Evolutionary conservation across 2,329 filamentous ascomycete genomes (phyloP), one percentile per base, ranked within the genome.

Genomic region (Xenoacremonium recifei): DNA sequence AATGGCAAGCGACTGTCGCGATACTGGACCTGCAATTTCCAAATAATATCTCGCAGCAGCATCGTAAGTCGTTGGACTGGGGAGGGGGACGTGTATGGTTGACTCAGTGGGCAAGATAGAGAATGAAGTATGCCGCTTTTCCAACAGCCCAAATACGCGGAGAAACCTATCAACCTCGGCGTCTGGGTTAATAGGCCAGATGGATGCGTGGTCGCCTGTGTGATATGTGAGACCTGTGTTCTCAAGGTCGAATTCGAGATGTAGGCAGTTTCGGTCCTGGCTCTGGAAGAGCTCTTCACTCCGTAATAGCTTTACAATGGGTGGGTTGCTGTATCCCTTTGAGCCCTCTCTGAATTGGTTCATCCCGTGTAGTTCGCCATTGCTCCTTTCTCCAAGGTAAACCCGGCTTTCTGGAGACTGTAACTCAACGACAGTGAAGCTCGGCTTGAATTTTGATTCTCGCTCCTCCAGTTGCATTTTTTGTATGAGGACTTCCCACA

Each of bases 381-480:
- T n/a, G n/a, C n/a, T n/a, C n/a, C n/a, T n/a, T n/a, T n/a, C n/a
- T n/a, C n/a, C n/a, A n/a, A n/a, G n/a, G n/a, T n/a, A n/a, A n/a
- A n/a, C n/a, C n/a, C n/a, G n/a, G n/a, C n/a, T n/a, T n/a, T n/a
- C n/a, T n/a, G n/a, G n/a, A n/a, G n/a, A n/a, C n/a, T n/a, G n/a
- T n/a, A n/a, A n/a, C n/a, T 46, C 39, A 35, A 46, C 42, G 0
- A 61, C 47, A 1, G 45, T 33, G n/a, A 59, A 34, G 9, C 37
- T 42, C 0, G 59, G 53, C 35, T 57, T 51, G 31, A 56, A 56
- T 19, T 35, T 41, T 4, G 45, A 37, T 3, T 50, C 49, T 11
- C 49, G 58, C 35, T 61, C 54, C 7, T 51, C 20, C 5, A 61
- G 44, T 11, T 40, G 44, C n/a, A 63, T 40, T 1, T 46, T 39